Percentiles rank a stretch among this genome's conserved stretches.
phyloP scores from a whole-genome alignment of 139 green algal species.

The Micractinium conductrix region DNA sequence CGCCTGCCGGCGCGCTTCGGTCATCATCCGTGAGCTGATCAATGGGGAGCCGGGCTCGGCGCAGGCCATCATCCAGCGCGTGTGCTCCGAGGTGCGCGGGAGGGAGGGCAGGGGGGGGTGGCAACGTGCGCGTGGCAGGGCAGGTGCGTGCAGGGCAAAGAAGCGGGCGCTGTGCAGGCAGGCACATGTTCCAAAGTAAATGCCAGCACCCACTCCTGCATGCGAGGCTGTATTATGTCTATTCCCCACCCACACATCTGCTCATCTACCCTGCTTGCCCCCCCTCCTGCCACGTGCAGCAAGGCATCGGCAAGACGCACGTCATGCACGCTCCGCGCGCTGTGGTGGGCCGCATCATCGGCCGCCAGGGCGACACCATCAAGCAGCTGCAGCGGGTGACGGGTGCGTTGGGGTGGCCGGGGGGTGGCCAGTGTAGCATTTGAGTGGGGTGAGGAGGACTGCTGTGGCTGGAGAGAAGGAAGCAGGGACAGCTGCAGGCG shows the following conservation, averaged over 20 bases:
- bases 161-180: no score
- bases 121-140: no score
- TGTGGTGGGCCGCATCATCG: conserved; percentile 96
- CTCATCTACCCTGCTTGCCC: neutral
- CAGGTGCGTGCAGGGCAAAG: no score
- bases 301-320: conserved; percentile 46
- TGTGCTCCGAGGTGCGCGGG: conserved; percentile 44
- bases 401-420: no score
- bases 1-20: conserved; percentile 63
- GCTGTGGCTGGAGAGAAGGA: no score
- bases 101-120: neutral
- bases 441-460: no score
- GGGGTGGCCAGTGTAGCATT: no score
- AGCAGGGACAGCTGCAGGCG: no score
- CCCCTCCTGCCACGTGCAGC: neutral
- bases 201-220: no score
- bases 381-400: conserved; percentile 58
- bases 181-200: no score
- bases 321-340: conserved; percentile 53
- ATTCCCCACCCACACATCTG: neutral
- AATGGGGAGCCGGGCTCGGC: conserved; percentile 79
- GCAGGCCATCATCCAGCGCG: conserved; percentile 85
- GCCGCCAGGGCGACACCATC: conserved; percentile 95
- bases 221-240: no score
- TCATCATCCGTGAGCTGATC: conserved; percentile 91